Evolutionary conservation across 2,329 filamentous ascomycete species (phyloP).

Genomic region (Fusarium brevicatenulatum): DNA sequence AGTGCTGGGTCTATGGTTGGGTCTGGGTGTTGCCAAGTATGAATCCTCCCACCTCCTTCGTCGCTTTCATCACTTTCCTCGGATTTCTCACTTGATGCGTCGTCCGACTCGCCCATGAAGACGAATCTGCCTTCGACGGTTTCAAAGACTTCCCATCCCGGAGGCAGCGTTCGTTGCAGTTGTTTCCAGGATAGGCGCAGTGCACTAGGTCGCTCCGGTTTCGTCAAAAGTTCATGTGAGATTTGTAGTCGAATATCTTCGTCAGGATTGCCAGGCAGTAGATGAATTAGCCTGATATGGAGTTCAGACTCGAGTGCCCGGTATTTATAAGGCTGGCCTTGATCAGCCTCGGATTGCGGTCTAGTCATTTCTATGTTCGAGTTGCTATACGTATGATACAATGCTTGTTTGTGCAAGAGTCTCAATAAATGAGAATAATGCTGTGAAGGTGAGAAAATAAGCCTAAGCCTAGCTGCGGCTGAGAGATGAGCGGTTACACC

Average conservation of each 20-base stretch:
- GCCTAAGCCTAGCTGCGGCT: neutral
- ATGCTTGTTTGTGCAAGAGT: rapidly evolving
- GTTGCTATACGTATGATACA: rapidly evolving
- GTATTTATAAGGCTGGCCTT: neutral
- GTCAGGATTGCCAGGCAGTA: neutral
- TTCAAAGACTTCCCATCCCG: neutral
- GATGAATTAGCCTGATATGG: neutral
- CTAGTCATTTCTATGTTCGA: neutral
- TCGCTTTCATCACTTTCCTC: neutral
- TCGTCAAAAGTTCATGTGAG: neutral
- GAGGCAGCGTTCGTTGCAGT: neutral
- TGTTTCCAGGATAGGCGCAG: neutral
- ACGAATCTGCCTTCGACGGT: neutral
- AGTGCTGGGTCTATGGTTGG: neutral
- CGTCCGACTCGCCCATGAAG: neutral
- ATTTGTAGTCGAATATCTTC: neutral
- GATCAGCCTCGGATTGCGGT: rapidly evolving
- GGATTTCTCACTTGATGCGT: neutral
- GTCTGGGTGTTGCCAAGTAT: neutral
- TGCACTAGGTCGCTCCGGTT: rapidly evolving
- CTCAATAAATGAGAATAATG: too few species aligned
- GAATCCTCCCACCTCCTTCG: rapidly evolving
- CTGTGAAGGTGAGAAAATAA: neutral
- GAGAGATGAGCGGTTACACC: neutral
- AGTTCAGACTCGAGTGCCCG: neutral